These are phyloP conservation scores for Fusarium dimerum DNA, from an alignment of 2,329 filamentous ascomycete species.

Conservation along the genomic window DNA sequence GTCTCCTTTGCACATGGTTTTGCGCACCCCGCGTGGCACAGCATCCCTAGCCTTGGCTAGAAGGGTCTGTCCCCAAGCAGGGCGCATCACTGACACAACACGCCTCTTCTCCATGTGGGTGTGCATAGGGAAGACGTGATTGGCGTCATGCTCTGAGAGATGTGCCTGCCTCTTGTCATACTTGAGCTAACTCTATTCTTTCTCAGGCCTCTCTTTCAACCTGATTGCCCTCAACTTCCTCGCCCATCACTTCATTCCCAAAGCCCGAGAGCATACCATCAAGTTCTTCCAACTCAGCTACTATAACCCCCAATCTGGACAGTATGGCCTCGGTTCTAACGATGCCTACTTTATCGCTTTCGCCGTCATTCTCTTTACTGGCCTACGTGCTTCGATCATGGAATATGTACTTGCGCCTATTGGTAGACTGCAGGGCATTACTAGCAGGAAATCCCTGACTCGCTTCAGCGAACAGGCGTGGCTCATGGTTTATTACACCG, in stretches of 20 bases:
- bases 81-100: slow-evolving; percentile 14
- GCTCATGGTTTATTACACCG: slow-evolving; percentile 79
- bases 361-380: slow-evolving; percentile 83
- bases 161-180: slow-evolving; percentile 1
- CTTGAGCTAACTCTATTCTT: slow-evolving; percentile 25
- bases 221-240: slow-evolving; percentile 80
- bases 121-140: background rate
- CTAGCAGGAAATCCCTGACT: slow-evolving; percentile 72
- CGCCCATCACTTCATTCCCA: slow-evolving; percentile 80
- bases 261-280: slow-evolving; percentile 73
- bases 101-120: slow-evolving; percentile 2
- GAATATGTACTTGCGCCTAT: slow-evolving; percentile 84
- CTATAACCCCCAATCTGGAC: slow-evolving; percentile 66
- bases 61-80: slow-evolving; percentile 15
- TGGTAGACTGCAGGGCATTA: slow-evolving; percentile 71
- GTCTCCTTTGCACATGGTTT: slow-evolving; percentile 5
- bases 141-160: background rate
- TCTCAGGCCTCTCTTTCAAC: slow-evolving; percentile 75
- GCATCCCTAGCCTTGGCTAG: slow-evolving; percentile 15
- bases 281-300: slow-evolving; percentile 91
- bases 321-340: slow-evolving; percentile 76
- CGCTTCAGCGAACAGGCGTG: slow-evolving; percentile 95
- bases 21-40: slow-evolving; percentile 27
- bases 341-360: slow-evolving; percentile 80
- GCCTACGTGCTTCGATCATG: slow-evolving; percentile 79